Conservation (phyloP, 345 rosid genomes). For the Diplotaxis tenuifolia region DNA sequence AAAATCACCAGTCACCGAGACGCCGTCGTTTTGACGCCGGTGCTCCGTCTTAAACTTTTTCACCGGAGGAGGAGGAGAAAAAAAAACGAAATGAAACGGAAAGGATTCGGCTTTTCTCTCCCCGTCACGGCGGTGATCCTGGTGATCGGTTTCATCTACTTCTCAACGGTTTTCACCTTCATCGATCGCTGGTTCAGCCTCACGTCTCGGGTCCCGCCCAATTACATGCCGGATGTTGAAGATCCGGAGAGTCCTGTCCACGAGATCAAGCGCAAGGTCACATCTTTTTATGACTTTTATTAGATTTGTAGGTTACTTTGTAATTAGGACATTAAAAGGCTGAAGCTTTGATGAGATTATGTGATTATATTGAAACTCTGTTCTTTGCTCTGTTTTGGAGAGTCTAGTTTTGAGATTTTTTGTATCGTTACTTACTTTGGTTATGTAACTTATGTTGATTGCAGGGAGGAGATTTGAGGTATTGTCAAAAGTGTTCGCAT, state of each 20-base stretch:
- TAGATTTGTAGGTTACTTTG: background rate
- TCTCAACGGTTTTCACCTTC: conserved; percentile 70
- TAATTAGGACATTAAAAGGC: background rate
- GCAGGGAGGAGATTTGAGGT: conserved; percentile 94
- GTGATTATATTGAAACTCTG: background rate
- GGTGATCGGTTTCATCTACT: conserved; percentile 65
- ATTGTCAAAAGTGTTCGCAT: no score
- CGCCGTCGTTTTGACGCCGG: conserved; percentile 78
- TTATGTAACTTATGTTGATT: conserved; percentile 31
- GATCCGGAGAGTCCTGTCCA: conserved; percentile 61
- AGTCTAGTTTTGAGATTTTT: conserved; percentile 2
- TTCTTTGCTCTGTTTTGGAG: background rate
- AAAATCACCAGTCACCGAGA: conserved; percentile 38
- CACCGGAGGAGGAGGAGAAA: background rate
- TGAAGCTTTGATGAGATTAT: conserved; percentile 7
- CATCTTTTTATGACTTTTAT: conserved; percentile 4
- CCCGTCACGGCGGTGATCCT: conserved; percentile 65
- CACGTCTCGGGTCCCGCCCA: conserved; percentile 62
- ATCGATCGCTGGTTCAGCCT: conserved; percentile 91
- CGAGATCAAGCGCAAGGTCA: conserved; percentile 93
- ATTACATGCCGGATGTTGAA: conserved; percentile 76
- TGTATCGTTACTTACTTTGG: conserved; percentile 5
- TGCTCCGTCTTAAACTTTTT: conserved; percentile 45
- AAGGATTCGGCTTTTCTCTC: conserved; percentile 51
- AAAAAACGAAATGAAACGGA: conserved; percentile 49